Percentiles rank a stretch among this genome's conserved stretches.
These are phyloP conservation scores for Ulota crispa DNA, from an alignment of 225 moss, liverwort and hornwort species.

Conservation along the genomic window DNA sequence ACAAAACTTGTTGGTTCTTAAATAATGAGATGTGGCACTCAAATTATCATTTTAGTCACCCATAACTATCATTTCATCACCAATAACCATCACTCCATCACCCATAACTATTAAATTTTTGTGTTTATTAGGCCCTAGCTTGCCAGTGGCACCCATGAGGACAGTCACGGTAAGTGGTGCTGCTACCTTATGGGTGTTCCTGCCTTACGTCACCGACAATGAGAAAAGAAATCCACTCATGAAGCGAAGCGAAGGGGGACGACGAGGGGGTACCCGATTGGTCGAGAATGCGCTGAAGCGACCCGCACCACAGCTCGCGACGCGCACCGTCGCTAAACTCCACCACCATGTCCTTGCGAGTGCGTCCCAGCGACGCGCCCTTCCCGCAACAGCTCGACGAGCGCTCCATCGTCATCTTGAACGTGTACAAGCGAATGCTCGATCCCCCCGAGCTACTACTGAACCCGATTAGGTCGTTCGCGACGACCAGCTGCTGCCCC, in stretches of 20 bases:
- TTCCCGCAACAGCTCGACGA: conserved; percentile 24
- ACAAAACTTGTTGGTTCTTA: too few species aligned
- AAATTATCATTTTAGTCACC: too few species aligned
- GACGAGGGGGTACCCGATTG: conserved; percentile 31
- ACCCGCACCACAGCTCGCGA: conserved; percentile 29
- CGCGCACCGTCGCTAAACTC: conserved; percentile 26
- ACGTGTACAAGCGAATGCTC: conserved; percentile 39
- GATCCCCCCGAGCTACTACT: conserved; percentile 2
- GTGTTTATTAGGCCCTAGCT: too few species aligned
- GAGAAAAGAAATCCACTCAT: background rate
- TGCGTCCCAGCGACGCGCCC: conserved; percentile 16
- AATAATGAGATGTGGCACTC: too few species aligned
- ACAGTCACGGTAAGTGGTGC: too few species aligned
- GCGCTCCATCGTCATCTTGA: conserved; percentile 16
- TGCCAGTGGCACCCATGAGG: too few species aligned
- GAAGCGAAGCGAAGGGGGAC: background rate
- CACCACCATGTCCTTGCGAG: conserved; percentile 41
- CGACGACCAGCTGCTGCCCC: conserved; percentile 30
- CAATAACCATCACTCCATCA: too few species aligned
- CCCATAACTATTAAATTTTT: too few species aligned
- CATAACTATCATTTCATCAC: too few species aligned
- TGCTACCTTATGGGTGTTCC: too few species aligned
- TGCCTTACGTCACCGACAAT: background rate
- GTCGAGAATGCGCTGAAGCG: conserved; percentile 38
- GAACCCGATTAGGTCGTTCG: conserved; percentile 48